Conservation (phyloP, 2,329 filamentous ascomycete species). For the Dactylellina leptospora region DNA sequence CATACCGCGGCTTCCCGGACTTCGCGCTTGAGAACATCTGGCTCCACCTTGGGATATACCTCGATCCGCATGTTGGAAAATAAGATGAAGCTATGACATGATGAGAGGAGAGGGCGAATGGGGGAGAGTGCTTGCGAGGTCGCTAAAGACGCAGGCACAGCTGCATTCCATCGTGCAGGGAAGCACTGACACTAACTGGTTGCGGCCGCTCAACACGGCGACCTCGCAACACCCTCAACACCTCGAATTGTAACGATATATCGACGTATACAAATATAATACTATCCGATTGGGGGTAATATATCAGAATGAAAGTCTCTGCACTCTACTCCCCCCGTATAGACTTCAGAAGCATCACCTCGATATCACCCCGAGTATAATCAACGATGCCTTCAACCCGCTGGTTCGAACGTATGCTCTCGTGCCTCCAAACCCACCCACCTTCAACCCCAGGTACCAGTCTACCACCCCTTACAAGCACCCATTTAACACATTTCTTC, state of each 20-base stretch:
- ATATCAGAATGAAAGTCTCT: no score
- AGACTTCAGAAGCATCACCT: background rate
- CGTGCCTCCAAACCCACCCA: background rate
- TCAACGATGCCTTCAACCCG: conserved; percentile 6
- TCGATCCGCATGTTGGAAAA: conserved; percentile 36
- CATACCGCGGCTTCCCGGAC: conserved; percentile 42
- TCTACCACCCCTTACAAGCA: background rate
- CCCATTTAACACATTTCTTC: conserved; percentile 10
- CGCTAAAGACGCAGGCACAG: background rate
- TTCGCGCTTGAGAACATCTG: conserved; percentile 40
- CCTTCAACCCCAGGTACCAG: conserved; percentile 7
- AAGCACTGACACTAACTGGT: background rate
- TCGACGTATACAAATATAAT: background rate
- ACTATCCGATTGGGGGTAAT: no score
- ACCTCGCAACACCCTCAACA: conserved; percentile 21
- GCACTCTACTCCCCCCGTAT: no score
- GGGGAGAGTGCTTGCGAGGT: background rate
- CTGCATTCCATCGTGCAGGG: background rate
- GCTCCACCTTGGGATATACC: conserved; percentile 38
- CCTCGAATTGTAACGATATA: background rate
- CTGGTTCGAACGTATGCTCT: conserved; percentile 30
- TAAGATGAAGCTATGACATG: conserved; percentile 8
- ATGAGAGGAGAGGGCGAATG: background rate
- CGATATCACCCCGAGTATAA: background rate
- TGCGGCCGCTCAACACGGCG: background rate